Base-by-base conservation (phyloP, 148 eudicot species). In the Vaccinium corymbosum region DNA sequence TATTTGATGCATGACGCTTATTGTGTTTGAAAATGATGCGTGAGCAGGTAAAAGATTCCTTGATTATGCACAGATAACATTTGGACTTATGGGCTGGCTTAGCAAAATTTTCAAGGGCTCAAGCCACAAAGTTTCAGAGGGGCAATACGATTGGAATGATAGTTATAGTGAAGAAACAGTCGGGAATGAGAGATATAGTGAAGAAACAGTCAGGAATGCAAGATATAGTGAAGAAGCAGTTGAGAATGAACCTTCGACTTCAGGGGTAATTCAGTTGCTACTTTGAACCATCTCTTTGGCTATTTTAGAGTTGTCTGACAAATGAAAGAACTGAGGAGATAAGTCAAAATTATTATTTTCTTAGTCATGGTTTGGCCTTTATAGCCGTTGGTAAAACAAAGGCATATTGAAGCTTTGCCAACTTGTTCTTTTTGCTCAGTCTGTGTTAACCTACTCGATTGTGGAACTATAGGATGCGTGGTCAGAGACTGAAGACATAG, bases 31-130 rank as follows among this genome's bases (percentile, higher is more conserved):
- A 70, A 25, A 64, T 84, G 42, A 38, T 79, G 52, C 11, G 82
- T 80, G 16, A 81, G 86, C 90, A 91, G 92, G 84, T 84, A 61
- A 83, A 76, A 10, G 53, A 35, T 77, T 82, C 2, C 48, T 76
- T 82, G 84, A 66, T 77, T 80, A 85, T 89, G 89, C 80, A 80
- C 84, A 84, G 81, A 84, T 87, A 82, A 55, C 83, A 79, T 80
- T 76, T 82, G 55, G 25, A 25, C 61, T 86, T 61, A 94, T 94
- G 95, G 95, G 98, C 29, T 93, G 98, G 98, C 91, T 93, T 74
- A 94, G 90, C 91, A 94, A 91, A 86, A 81, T 94, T 87, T 93
- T 94, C 82, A 93, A 92, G 85, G 93, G 93, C 84, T 94, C 95
- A 66, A 87, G 87, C 82, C 90, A 93, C 84, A 89, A 85, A 55